Base-by-base conservation (phyloP, 1,284 basidiomycete species). In the Rhodofomes roseus region DNA sequence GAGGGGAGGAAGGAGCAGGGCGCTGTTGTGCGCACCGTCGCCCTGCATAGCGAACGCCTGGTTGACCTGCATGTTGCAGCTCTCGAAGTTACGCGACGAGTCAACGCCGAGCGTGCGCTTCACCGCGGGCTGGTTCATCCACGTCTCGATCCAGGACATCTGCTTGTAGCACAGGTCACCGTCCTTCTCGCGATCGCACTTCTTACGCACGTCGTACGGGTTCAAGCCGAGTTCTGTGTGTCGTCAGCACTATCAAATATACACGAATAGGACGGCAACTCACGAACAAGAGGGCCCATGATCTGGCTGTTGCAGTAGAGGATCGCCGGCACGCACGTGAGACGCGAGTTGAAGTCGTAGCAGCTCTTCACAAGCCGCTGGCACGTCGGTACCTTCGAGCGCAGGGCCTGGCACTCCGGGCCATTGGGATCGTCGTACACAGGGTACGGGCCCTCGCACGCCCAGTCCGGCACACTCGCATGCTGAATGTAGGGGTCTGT, bases 121-220 rank as follows among this genome's bases (percentile, higher is more conserved):
- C 73, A 87, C 80, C 61, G 81, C 80, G 5, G 85, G 80, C 57
- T 82, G 74, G 71, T 93, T 93, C 79, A 94, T 81, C 83, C 86
- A 95, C 1, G 77, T 83, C 65, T 93, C 90, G 68, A 93, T 87
- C 88, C 89, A 93, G 39, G 76, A 73, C 81, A 95, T 88, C 75
- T 95, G 81, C 63, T 76, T 77, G 76, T 92, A 93, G 77, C 90
- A 93, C 2, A 92, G 77, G 29, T 81, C 77, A 29, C 88, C 88
- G 66, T 93, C 88, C 72, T 82, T 81, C 59, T 81, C 73, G 54
- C 84, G 81, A 70, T 89, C 81, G 57, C 96, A 98, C 63, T 79
- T 79, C 62, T 76, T 80, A 60, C 95, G 87, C 14, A 95, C 90
- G 69, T 98, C 96, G 73, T 97, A 96, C 31, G 90, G 83, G 73